Percentiles rank a stretch among this genome's conserved stretches.
Conservation (phyloP, 768 basidiomycete genomes). For the Boletus sp. region DNA sequence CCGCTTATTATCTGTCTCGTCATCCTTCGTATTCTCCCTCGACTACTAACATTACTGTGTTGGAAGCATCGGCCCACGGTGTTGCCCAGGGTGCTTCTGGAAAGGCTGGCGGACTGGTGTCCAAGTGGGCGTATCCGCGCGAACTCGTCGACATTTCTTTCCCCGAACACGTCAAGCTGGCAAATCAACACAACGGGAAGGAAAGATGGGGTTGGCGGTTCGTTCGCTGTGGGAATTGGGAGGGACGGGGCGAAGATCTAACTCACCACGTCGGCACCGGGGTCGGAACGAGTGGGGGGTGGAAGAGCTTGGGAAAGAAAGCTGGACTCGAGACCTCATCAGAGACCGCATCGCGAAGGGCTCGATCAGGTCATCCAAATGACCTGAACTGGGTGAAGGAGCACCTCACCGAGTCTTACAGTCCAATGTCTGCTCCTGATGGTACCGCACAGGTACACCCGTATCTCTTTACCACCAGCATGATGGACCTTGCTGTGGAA, state of each 20-base stretch:
- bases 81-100: constrained; percentile 80
- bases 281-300: constrained; percentile 30
- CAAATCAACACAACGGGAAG: constrained; percentile 62
- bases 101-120: constrained; percentile 82
- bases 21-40: constrained; percentile 46
- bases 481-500: constrained; percentile 61
- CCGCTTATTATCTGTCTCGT: constrained; percentile 73
- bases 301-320: constrained; percentile 55
- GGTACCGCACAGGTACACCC: constrained; percentile 79
- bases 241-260: constrained; percentile 50
- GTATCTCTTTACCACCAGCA: constrained; percentile 66
- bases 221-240: constrained; percentile 71
- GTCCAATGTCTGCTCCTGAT: constrained; percentile 46
- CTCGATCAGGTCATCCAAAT: constrained; percentile 41
- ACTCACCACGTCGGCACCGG: constrained; percentile 16
- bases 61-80: constrained; percentile 66
- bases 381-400: constrained; percentile 53
- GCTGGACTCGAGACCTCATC: constrained; percentile 37
- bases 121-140: constrained; percentile 79
- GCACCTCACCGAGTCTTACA: constrained; percentile 59
- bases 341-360: constrained; percentile 14
- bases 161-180: constrained; percentile 68
- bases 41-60: constrained; percentile 49
- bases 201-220: constrained; percentile 82
- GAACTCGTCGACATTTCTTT: constrained; percentile 65